A percentile compares a stretch with the other conserved stretches of the same genome.
phyloP scores from a whole-genome alignment of 2,329 filamentous ascomycete genomes.

The Neofusicoccum sp. region DNA sequence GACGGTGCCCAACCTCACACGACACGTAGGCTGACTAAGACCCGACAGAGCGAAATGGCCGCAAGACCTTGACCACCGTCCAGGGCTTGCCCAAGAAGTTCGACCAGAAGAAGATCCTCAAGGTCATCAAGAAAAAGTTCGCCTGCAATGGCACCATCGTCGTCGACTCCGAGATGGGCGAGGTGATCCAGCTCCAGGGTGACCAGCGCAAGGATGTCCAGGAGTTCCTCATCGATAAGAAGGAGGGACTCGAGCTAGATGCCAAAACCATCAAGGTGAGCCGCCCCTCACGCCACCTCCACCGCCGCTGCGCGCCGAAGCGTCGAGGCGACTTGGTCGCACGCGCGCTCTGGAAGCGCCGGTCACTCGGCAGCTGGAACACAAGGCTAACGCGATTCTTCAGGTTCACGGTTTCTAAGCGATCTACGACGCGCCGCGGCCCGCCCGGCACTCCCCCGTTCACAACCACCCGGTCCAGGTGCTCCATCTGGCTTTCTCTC shows the following conservation, averaged over 20 bases:
- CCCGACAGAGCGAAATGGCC: conserved; percentile 93
- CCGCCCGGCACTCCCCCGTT: conserved; percentile 3
- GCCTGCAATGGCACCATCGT: conserved; percentile 99
- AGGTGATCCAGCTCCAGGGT: conserved; percentile 99
- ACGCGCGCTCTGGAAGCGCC: too few relatives aligned
- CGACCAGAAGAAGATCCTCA: conserved; percentile 99
- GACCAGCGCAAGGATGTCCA: conserved; percentile 99
- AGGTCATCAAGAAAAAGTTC: conserved; percentile 99
- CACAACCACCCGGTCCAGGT: neutral
- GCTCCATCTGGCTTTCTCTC: neutral
- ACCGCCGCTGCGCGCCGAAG: neutral
- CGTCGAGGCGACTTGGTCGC: neutral
- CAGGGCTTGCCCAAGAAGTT: conserved; percentile 99
- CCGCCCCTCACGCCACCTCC: neutral
- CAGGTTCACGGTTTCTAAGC: conserved; percentile 64
- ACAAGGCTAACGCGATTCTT: neutral
- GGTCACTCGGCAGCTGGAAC: too few relatives aligned
- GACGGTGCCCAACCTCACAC: neutral
- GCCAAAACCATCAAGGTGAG: conserved; percentile 92
- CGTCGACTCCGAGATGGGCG: conserved; percentile 91
- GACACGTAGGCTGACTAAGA: conserved; percentile 41
- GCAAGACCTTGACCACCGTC: conserved; percentile 99
- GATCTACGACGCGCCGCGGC: conserved; percentile 1
- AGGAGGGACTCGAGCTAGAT: conserved; percentile 89
- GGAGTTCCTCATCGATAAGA: conserved; percentile 95